Conservation (phyloP, 2,329 filamentous ascomycete species). For the Stemphylium lycopersici region DNA sequence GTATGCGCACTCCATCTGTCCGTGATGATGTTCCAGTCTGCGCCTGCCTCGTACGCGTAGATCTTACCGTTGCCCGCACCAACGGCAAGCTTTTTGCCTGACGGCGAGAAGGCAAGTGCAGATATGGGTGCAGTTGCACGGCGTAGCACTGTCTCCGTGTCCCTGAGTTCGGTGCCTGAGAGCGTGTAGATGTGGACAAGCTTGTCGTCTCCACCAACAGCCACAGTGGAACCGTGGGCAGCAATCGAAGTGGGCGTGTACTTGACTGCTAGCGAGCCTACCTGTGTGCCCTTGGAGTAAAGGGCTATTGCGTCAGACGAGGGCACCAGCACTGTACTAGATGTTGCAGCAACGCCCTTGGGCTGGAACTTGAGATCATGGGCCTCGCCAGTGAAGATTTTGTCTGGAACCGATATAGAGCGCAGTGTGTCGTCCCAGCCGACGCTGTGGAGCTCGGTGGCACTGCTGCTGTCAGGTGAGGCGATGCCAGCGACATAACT, state of each 20-base stretch:
- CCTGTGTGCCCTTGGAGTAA: slow-evolving; percentile 63
- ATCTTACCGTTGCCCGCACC: slow-evolving; percentile 89
- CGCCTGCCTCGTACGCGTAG: slow-evolving; percentile 71
- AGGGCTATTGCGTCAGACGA: slow-evolving; percentile 65
- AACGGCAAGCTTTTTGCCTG: slow-evolving; percentile 78
- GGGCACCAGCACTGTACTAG: slow-evolving; percentile 59
- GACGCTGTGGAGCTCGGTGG: slow-evolving; percentile 73
- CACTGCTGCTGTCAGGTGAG: slow-evolving; percentile 46
- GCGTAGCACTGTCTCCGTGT: slow-evolving; percentile 61
- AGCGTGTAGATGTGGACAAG: slow-evolving; percentile 75
- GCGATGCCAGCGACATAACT: slow-evolving; percentile 84
- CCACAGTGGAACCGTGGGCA: slow-evolving; percentile 70
- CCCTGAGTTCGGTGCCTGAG: slow-evolving; percentile 63
- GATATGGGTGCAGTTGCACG: slow-evolving; percentile 76
- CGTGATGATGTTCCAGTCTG: slow-evolving; percentile 73
- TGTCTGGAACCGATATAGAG: slow-evolving; percentile 74
- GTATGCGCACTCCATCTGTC: slow-evolving; percentile 79
- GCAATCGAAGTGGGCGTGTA: slow-evolving; percentile 75
- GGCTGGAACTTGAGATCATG: slow-evolving; percentile 79
- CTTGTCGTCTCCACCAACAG: slow-evolving; percentile 77
- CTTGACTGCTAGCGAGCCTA: slow-evolving; percentile 65
- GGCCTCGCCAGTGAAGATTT: slow-evolving; percentile 74
- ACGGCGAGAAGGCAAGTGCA: slow-evolving; percentile 79
- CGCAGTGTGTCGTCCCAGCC: slow-evolving; percentile 94
- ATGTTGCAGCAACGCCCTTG: slow-evolving; percentile 69